Evolutionary conservation across 371 early-diverging fungal species (phyloP).

Genomic region (Mucor indicus): DNA sequence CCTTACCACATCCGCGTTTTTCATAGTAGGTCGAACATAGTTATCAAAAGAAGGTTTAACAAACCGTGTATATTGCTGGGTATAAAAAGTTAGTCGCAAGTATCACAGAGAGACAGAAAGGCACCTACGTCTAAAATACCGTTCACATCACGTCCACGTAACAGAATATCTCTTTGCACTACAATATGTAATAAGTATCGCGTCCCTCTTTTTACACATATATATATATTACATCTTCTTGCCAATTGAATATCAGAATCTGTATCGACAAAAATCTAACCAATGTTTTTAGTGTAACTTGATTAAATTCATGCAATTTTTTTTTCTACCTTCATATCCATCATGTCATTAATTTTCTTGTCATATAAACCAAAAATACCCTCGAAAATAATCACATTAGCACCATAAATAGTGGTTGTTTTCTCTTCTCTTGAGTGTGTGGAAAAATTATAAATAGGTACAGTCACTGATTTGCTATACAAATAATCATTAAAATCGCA

Average conservation of each 20-base stretch:
- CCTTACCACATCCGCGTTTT: slow-evolving; percentile 68
- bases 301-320: slow-evolving; percentile 5
- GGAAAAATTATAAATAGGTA: slow-evolving; percentile 79
- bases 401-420: slow-evolving; percentile 78
- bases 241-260: slow-evolving; percentile 91
- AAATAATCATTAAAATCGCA: background rate
- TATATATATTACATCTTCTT: slow-evolving; percentile 58
- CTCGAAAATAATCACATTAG: slow-evolving; percentile 91
- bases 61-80: slow-evolving; percentile 79
- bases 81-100: too few relatives aligned
- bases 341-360: slow-evolving; percentile 69
- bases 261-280: slow-evolving; percentile 89
- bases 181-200: background rate
- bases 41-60: slow-evolving; percentile 93
- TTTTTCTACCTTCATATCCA: slow-evolving; percentile 80
- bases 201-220: too few relatives aligned
- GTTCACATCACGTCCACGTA: slow-evolving; percentile 80
- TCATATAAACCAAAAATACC: slow-evolving; percentile 92
- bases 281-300: background rate
- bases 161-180: slow-evolving; percentile 84
- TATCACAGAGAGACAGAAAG: too few relatives aligned
- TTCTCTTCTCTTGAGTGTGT: slow-evolving; percentile 73
- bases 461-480: slow-evolving; percentile 58
- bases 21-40: slow-evolving; percentile 85
- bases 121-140: slow-evolving; percentile 71